Base-by-base conservation (phyloP, 2,329 filamentous ascomycete genomes). In the Acephala macrosclerotiorum region DNA sequence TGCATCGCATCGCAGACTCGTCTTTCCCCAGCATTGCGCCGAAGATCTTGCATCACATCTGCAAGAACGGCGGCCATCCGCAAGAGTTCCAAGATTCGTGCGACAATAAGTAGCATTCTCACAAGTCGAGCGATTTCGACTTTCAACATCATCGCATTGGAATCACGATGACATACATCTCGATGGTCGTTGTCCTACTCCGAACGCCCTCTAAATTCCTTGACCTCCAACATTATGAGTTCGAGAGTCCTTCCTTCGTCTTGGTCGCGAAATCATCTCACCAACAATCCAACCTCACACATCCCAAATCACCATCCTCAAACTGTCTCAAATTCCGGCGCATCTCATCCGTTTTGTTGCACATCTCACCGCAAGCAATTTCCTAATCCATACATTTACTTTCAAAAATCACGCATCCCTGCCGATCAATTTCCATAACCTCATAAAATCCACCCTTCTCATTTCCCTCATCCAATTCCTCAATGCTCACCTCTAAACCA, bases 281-380 rank as follows among this genome's bases (percentile, higher is more conserved):
- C 11, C 11, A 22, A 40, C n/a, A 16, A 20, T 29, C 12, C 36
- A 51, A 35, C n/a, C n/a, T n/a, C n/a, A n/a, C n/a, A 40, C n/a
- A 16, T 18, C 45, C 12, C 36, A 51, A 35, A 33, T 47, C 38
- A 33, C 35, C 36, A 35, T n/a, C n/a, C 38, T 42, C 35, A 36
- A 40, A 42, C 9, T 38, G n/a, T 12, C 22, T 51, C 45, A 40
- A 16, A 26, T n/a, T 25, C 29, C 35, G 33, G 14, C 20, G 11
- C 2, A 18, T 38, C 29, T 14, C 26, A 51, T n/a, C 33, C 16
- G n/a, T 47, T 64, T 38, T 64, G 63, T 64, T 64, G 63, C 63
- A 64, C 51, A 58, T 64, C 63, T 49, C 22, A 51, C 49, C 58
- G 63, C 63, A 61, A 49, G 45, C n/a, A 49, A 25, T 22, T 22